Evolutionary conservation across 2,329 filamentous ascomycete genomes (phyloP).

Genomic region (Pyrenochaeta sp.): DNA sequence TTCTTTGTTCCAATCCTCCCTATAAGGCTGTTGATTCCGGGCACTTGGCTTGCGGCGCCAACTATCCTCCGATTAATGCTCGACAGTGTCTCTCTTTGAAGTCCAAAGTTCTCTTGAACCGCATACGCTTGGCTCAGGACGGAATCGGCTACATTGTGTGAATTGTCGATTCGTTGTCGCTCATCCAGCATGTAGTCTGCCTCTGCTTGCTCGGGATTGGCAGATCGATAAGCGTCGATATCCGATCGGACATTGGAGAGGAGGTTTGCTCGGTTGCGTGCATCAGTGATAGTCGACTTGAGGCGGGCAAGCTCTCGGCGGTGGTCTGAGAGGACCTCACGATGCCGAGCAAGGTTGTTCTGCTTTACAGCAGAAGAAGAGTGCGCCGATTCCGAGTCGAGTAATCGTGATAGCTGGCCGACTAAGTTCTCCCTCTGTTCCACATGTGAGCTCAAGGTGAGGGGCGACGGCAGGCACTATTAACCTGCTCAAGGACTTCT

Average conservation of each 20-base stretch:
- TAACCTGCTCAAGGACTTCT: constrained; percentile 84
- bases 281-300: constrained; percentile 74
- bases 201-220: constrained; percentile 82
- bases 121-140: constrained; percentile 96
- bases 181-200: constrained; percentile 98
- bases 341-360: constrained; percentile 90
- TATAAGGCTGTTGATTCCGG: constrained; percentile 91
- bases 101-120: constrained; percentile 87
- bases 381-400: constrained; percentile 88
- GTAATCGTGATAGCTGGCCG: constrained; percentile 81
- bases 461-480: constrained; percentile 47
- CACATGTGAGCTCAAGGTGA: constrained; percentile 6
- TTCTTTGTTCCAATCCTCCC: constrained; percentile 93
- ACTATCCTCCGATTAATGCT: constrained; percentile 93
- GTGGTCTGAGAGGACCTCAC: constrained; percentile 88
- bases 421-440: constrained; percentile 80
- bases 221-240: constrained; percentile 85
- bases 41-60: constrained; percentile 86
- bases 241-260: constrained; percentile 90
- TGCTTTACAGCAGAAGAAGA: constrained; percentile 95
- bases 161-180: constrained; percentile 83
- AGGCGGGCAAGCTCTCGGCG: constrained; percentile 81
- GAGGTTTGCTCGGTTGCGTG: constrained; percentile 87
- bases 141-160: constrained; percentile 85
- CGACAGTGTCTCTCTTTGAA: constrained; percentile 86